These are phyloP conservation scores for Acacia acuminata DNA, from an alignment of 306 rosid species.

Conservation along the genomic window DNA sequence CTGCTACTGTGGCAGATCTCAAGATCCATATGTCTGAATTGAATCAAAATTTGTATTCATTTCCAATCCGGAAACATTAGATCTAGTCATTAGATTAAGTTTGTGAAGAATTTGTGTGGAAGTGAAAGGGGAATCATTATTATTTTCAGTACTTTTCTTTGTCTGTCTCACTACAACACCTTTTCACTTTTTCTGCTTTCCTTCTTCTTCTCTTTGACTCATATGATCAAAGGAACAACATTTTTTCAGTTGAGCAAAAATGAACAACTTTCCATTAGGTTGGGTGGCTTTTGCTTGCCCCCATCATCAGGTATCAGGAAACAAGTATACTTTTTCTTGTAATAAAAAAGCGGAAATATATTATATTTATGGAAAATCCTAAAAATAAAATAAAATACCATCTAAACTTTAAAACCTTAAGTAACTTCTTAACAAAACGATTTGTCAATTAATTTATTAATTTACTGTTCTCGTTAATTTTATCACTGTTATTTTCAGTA, in stretches of 20 bases:
- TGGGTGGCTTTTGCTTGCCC: background rate
- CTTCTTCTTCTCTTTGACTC: conserved; percentile 8
- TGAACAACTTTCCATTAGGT: background rate
- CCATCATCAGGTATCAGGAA: background rate
- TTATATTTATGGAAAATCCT: too few species aligned
- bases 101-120: background rate
- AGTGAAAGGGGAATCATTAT: background rate
- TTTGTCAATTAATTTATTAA: too few species aligned
- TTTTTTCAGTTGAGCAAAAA: background rate
- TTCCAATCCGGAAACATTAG: background rate
- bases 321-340: background rate
- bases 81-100: background rate
- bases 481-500: too few species aligned
- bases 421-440: too few species aligned
- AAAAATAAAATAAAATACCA: too few species aligned
- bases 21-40: background rate
- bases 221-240: background rate
- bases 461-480: too few species aligned
- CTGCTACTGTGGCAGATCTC: background rate
- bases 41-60: background rate
- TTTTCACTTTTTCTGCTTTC: background rate
- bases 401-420: too few species aligned
- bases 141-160: background rate
- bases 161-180: background rate
- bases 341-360: too few species aligned